Evolutionary conservation across 2,329 filamentous ascomycete genomes (phyloP), one percentile per base, ranked within the genome.

Genomic region (Simplicillium sp.): DNA sequence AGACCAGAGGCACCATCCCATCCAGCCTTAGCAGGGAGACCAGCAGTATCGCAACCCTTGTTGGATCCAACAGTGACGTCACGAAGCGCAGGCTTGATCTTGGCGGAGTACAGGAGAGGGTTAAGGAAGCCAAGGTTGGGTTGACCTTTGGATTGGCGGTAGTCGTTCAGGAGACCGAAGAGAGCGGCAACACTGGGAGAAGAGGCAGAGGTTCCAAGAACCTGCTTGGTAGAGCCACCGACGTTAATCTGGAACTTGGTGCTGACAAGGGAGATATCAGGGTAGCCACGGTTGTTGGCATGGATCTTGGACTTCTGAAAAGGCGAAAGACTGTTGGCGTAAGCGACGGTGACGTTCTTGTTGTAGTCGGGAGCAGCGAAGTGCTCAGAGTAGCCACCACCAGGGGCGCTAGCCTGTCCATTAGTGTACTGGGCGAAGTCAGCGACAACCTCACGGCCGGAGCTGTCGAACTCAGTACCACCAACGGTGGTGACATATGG

Each of bases 401-500:
- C 31, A 13, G 31, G 31, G 31, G 31, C 5, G 31, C 6, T 33
- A 11, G 12, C 12, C 31, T 33, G 12, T 5, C 31, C 31, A 11
- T 33, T 33, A 11, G 31, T 33, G 31, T 33, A 33, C 31, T 33
- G 6, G 31, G 31, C 31, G 12, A 33, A 33, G 31, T 33, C 15
- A 11, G 31, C 31, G 31, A 33, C 31, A 11, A 33, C 31, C 31
- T 33, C 31, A 11, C 15, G 12, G 31, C 12, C 12, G 31, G 12
- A n/a, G 31, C 13, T n/a, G 31, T 33, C 31, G 31, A 33, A 33
- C 31, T 33, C 31, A 11, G 73, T 75, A 9, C 70, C 72, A 16
- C 73, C 72, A 1, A 76, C 70, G 3, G 67, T 61, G 0, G 69
- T 73, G 15, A 75, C 54, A 48, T 67, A 16, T 57, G 71, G 48